Percentiles rank a stretch among this genome's conserved stretches.
phyloP scores from a whole-genome alignment of 768 basidiomycete species.

The Agrocybe chaxingu region DNA sequence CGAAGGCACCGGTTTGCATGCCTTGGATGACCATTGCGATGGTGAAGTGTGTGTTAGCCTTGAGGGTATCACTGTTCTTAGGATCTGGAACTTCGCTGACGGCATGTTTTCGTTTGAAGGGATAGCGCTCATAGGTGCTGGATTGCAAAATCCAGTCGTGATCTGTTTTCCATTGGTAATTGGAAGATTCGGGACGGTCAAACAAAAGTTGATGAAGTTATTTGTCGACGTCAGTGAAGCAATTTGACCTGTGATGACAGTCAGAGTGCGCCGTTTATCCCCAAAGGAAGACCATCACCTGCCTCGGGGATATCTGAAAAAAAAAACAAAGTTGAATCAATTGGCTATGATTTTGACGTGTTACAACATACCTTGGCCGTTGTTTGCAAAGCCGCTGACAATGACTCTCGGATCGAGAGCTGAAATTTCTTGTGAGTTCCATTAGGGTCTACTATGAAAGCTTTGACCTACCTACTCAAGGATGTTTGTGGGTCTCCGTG shows the following conservation, averaged over 20 bases:
- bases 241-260: slow-evolving; percentile 46
- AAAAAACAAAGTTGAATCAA: not conserved
- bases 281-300: slow-evolving; percentile 38
- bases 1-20: slow-evolving; percentile 52
- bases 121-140: slow-evolving; percentile 57
- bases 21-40: slow-evolving; percentile 45
- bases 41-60: slow-evolving; percentile 47
- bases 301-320: slow-evolving; percentile 23
- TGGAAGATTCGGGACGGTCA: slow-evolving; percentile 42
- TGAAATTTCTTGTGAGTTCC: slow-evolving; percentile 1
- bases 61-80: slow-evolving; percentile 40
- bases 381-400: slow-evolving; percentile 49
- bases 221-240: slow-evolving; percentile 53
- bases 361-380: slow-evolving; percentile 37
- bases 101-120: slow-evolving; percentile 46
- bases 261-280: slow-evolving; percentile 43
- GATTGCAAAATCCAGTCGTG: slow-evolving; percentile 56
- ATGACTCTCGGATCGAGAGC: slow-evolving; percentile 46
- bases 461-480: slow-evolving; percentile 22
- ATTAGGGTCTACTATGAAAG: not conserved
- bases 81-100: slow-evolving; percentile 45
- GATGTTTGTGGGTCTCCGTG: slow-evolving; percentile 42
- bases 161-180: slow-evolving; percentile 57
- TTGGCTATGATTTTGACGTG: not conserved
- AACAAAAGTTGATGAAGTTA: slow-evolving; percentile 65